These are phyloP conservation scores for Torulaspora franciscae DNA, from an alignment of 805 yeast genomes.

Conservation along the genomic window DNA sequence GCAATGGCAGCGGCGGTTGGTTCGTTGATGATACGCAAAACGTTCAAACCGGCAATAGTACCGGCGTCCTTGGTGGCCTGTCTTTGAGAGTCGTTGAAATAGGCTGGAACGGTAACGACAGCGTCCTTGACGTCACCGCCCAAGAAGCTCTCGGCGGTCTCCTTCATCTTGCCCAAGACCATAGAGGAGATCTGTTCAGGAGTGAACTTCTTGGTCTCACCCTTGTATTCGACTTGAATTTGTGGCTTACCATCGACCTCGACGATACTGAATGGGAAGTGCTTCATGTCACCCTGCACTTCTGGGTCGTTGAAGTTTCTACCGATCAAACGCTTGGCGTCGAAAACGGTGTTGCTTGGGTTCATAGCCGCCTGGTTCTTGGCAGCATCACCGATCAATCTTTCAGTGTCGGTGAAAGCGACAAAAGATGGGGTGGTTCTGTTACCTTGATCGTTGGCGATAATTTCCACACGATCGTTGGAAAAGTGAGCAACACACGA, in stretches of 20 bases:
- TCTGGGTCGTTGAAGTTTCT: slow-evolving; percentile 57
- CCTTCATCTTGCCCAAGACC: slow-evolving; percentile 89
- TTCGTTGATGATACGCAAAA: slow-evolving; percentile 89
- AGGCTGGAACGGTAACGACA: slow-evolving; percentile 93
- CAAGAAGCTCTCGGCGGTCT: slow-evolving; percentile 85
- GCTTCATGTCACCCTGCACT: slow-evolving; percentile 57
- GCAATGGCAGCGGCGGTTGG: slow-evolving; percentile 98
- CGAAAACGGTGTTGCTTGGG: slow-evolving; percentile 89
- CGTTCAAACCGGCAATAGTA: slow-evolving; percentile 90
- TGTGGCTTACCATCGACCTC: slow-evolving; percentile 82
- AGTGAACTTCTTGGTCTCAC: slow-evolving; percentile 79
- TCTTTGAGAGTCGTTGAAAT: slow-evolving; percentile 94
- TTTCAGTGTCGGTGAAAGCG: slow-evolving; percentile 92
- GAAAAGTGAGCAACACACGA: slow-evolving; percentile 91
- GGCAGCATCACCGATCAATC: slow-evolving; percentile 96
- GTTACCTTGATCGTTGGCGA: slow-evolving; percentile 98
- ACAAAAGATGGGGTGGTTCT: slow-evolving; percentile 97
- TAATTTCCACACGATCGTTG: slow-evolving; percentile 86
- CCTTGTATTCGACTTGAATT: slow-evolving; percentile 82
- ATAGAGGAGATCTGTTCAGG: slow-evolving; percentile 95
- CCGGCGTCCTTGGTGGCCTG: slow-evolving; percentile 98
- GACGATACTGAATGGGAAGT: slow-evolving; percentile 79
- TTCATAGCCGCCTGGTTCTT: slow-evolving; percentile 98
- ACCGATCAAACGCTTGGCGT: slow-evolving; percentile 90
- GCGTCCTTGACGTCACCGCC: slow-evolving; percentile 85